Conservation (phyloP, 805 yeast species). For the Ogataea parapolymorpha region DNA sequence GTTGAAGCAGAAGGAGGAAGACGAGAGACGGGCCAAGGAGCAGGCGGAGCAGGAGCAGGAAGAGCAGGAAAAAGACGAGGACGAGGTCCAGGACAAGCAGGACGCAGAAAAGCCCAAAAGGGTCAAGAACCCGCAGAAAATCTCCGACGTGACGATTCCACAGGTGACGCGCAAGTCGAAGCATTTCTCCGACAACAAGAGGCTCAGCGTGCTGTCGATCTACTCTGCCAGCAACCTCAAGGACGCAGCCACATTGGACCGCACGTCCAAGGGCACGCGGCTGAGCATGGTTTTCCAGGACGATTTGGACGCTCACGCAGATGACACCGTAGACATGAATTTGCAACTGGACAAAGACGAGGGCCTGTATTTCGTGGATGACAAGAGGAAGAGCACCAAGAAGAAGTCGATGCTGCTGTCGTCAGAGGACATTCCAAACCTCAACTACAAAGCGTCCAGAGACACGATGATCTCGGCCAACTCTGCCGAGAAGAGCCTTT, state of each 20-base stretch:
- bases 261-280: conserved; percentile 25
- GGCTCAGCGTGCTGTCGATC: conserved; percentile 68
- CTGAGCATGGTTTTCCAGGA: conserved; percentile 29
- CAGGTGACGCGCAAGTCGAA: conserved; percentile 67
- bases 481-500: conserved; percentile 36
- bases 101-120: conserved; percentile 13
- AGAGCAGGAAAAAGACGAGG: conserved; percentile 29
- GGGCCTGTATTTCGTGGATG: conserved; percentile 34
- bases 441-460: conserved; percentile 28
- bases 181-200: conserved; percentile 58
- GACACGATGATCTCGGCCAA: conserved; percentile 43
- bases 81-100: conserved; percentile 6
- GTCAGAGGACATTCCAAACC: conserved; percentile 18
- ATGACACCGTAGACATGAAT: conserved; percentile 26
- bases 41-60: conserved; percentile 37
- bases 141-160: conserved; percentile 66
- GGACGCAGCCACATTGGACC: conserved; percentile 11
- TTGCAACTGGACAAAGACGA: conserved; percentile 19
- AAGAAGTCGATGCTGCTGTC: conserved; percentile 30
- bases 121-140: conserved; percentile 41
- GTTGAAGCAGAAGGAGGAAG: conserved; percentile 27
- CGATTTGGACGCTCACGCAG: conserved; percentile 17
- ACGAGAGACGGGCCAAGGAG: conserved; percentile 21
- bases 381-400: conserved; percentile 18
- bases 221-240: conserved; percentile 54